Conservation (phyloP, 2,329 filamentous ascomycete species). For the Amauroascus verrucosus region DNA sequence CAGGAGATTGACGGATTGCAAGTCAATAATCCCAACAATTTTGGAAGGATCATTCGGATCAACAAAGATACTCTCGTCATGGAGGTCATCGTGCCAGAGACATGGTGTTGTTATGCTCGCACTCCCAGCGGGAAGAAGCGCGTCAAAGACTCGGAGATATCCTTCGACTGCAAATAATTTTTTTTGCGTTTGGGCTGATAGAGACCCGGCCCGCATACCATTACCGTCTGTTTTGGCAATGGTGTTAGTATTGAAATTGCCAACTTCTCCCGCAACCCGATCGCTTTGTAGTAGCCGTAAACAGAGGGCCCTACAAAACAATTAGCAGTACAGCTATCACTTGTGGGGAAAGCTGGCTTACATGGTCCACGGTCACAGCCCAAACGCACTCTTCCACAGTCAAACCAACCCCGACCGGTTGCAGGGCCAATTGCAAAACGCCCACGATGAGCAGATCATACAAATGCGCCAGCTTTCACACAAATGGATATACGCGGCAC, state of each 20-base stretch:
- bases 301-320: conserved; percentile 6
- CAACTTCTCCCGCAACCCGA: conserved; percentile 1
- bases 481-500: no score
- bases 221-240: conserved; percentile 11
- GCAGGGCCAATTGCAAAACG: conserved; percentile 23
- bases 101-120: conserved; percentile 2
- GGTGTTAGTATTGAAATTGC: conserved; percentile 1
- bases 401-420: conserved; percentile 23
- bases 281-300: conserved; percentile 5
- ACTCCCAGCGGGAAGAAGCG: conserved; percentile 4
- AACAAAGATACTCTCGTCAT: conserved; percentile 27
- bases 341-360: background rate
- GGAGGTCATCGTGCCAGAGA: conserved; percentile 26
- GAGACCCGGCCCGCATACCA: conserved; percentile 11
- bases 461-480: no score
- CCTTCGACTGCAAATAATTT: conserved; percentile 1
- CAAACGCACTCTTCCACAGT: conserved; percentile 15
- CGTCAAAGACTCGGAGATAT: conserved; percentile 6
- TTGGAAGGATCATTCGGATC: conserved; percentile 21
- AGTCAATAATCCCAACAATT: conserved; percentile 26
- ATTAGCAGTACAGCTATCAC: background rate
- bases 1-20: conserved; percentile 24
- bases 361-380: conserved; percentile 12
- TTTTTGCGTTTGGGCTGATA: conserved; percentile 7
- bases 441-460: no score